Evolutionary conservation across 352 stramenopile genomes (phyloP).

Genomic region (Sclerospora graminicola): DNA sequence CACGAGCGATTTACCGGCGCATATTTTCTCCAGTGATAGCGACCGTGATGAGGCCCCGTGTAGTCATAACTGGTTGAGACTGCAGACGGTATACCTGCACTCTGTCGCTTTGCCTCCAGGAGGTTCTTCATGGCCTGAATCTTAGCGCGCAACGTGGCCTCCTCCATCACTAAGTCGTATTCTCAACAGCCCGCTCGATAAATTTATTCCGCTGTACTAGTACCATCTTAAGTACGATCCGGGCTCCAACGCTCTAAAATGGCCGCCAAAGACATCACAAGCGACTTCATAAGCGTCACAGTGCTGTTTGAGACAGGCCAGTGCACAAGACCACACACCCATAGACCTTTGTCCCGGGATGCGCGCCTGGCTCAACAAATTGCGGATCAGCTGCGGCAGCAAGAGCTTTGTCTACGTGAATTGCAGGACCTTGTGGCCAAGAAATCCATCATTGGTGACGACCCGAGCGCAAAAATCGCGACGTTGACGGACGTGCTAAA

Average conservation of each 20-base stretch:
- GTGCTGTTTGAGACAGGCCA: constrained; percentile 72
- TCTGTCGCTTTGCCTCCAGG: constrained; percentile 36
- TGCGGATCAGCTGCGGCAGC: constrained; percentile 65
- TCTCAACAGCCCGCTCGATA: no score
- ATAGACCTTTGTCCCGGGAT: constrained; percentile 62
- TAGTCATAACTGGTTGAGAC: not conserved
- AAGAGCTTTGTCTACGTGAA: constrained; percentile 70
- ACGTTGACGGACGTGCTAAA: constrained; percentile 74
- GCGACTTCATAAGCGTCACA: constrained; percentile 78
- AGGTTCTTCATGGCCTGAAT: constrained; percentile 81
- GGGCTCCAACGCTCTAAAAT: not conserved
- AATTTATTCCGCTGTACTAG: no score
- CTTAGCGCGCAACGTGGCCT: constrained; percentile 62
- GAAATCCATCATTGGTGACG: constrained; percentile 72
- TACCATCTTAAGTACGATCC: constrained; percentile 9
- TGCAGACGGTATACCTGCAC: not conserved
- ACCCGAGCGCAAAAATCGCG: constrained; percentile 63
- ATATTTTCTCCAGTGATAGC: constrained; percentile 5
- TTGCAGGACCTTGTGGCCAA: constrained; percentile 60
- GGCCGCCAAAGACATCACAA: constrained; percentile 54
- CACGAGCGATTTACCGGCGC: constrained; percentile 33
- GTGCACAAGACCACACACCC: constrained; percentile 25
- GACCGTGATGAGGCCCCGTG: not conserved
- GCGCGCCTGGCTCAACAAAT: constrained; percentile 69
- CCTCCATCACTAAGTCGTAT: constrained; percentile 50